These are phyloP conservation scores for Pythium folliculosum DNA, from an alignment of 352 stramenopile genomes.

Conservation along the genomic window DNA sequence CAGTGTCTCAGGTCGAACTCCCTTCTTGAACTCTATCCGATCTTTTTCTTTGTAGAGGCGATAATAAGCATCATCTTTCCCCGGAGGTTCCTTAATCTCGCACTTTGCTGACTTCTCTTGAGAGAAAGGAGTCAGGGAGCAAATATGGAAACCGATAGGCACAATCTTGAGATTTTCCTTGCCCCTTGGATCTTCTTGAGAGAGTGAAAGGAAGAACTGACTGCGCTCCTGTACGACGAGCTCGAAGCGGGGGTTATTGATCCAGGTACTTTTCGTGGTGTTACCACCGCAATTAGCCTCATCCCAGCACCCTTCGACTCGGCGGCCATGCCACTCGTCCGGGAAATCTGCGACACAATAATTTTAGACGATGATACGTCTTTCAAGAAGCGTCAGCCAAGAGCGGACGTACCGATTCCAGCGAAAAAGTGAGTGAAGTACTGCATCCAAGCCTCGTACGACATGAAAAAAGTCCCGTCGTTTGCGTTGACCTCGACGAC, in stretches of 20 bases:
- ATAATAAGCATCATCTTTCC: constrained; percentile 69
- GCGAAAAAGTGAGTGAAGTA: constrained; percentile 92
- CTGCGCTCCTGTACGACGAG: constrained; percentile 62
- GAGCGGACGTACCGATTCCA: constrained; percentile 62
- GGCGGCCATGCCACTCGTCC: constrained; percentile 81
- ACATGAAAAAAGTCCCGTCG: constrained; percentile 94
- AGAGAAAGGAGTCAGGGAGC: constrained; percentile 40
- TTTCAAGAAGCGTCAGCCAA: not conserved
- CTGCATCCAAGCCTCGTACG: constrained; percentile 83
- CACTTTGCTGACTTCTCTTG: constrained; percentile 39
- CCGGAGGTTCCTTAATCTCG: constrained; percentile 65
- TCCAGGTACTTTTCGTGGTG: constrained; percentile 82
- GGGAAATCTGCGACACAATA: constrained; percentile 64
- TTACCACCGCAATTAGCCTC: constrained; percentile 80
- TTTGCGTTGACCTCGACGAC: constrained; percentile 78
- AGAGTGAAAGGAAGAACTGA: constrained; percentile 74
- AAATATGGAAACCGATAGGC: constrained; percentile 82
- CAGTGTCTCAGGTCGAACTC: constrained; percentile 45
- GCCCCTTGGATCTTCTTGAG: constrained; percentile 78
- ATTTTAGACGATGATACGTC: not conserved
- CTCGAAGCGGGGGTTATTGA: constrained; percentile 86
- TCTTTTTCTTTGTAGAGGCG: constrained; percentile 70
- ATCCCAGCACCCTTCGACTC: constrained; percentile 77
- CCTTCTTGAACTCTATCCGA: constrained; percentile 58
- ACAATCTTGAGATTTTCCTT: constrained; percentile 74